A percentile compares a stretch with the other conserved stretches of the same genome.
Conservation (phyloP, 192 early-diverging fungal species). For the Umbelopsis ramanniana region DNA sequence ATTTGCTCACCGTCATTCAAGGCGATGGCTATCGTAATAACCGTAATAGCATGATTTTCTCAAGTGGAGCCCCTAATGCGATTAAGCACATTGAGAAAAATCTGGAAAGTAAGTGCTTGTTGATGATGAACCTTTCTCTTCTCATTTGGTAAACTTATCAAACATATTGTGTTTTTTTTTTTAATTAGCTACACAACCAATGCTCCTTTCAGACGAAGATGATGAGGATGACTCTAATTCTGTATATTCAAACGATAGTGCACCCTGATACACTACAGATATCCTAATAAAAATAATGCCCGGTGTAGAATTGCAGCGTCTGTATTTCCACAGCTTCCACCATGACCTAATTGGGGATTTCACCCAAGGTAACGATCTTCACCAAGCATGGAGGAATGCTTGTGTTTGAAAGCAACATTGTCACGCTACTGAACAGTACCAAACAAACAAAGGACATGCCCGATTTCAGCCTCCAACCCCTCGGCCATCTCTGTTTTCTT, state of each 20-base stretch:
- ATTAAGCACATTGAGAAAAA: conserved; percentile 33
- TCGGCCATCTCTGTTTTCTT: too few relatives aligned
- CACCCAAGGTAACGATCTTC: background rate
- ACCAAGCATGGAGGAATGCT: background rate
- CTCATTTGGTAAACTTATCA: background rate
- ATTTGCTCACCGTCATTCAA: conserved; percentile 1
- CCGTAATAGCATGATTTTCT: conserved; percentile 40
- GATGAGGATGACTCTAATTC: background rate
- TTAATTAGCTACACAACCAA: background rate
- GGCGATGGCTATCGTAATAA: conserved; percentile 26
- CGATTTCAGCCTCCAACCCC: too few relatives aligned
- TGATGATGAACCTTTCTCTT: too few relatives aligned
- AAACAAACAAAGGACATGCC: too few relatives aligned
- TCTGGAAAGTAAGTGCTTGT: conserved; percentile 30
- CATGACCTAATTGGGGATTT: too few relatives aligned
- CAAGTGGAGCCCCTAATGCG: conserved; percentile 33
- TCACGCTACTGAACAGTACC: too few relatives aligned
- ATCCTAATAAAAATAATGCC: background rate
- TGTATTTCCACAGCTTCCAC: too few relatives aligned
- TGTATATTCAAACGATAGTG: background rate
- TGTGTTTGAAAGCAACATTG: too few relatives aligned
- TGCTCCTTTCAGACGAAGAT: conserved; percentile 4
- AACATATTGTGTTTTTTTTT: background rate
- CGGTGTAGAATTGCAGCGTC: background rate
- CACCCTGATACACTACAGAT: background rate